Conservation (phyloP, 805 yeast species). For the Ogataea allantospora region DNA sequence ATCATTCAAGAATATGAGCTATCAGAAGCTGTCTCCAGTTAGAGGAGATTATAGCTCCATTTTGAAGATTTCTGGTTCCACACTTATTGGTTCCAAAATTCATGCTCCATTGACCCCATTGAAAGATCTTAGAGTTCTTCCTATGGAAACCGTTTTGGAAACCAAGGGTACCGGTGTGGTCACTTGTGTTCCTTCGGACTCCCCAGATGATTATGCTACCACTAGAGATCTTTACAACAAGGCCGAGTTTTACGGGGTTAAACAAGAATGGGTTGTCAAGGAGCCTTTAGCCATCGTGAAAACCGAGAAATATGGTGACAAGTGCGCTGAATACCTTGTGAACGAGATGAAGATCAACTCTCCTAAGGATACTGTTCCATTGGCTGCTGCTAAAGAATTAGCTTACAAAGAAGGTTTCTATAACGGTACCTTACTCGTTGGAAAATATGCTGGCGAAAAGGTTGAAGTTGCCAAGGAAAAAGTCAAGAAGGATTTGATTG, state of each 20-base stretch:
- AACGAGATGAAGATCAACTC: conserved; percentile 88
- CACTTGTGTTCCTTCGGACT: conserved; percentile 98
- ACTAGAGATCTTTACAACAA: conserved; percentile 79
- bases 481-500: conserved; percentile 79
- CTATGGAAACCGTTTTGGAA: conserved; percentile 96
- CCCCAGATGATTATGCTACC: conserved; percentile 95
- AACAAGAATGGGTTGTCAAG: conserved; percentile 79
- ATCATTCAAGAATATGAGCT: conserved; percentile 96
- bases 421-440: conserved; percentile 77
- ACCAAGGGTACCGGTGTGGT: conserved; percentile 98
- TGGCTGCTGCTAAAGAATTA: conserved; percentile 88
- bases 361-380: conserved; percentile 84
- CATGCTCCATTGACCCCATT: conserved; percentile 77
- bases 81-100: conserved; percentile 82
- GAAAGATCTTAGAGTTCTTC: conserved; percentile 75
- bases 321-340: conserved; percentile 80
- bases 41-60: conserved; percentile 75
- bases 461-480: conserved; percentile 90
- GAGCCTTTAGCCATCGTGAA: conserved; percentile 72
- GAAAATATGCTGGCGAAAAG: conserved; percentile 82
- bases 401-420: conserved; percentile 97
- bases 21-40: conserved; percentile 85
- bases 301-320: conserved; percentile 85
- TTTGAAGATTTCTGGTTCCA: conserved; percentile 61
- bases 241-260: conserved; percentile 84